Conservation (phyloP, 192 early-diverging fungal genomes). For the Kickxella alabastrina region DNA sequence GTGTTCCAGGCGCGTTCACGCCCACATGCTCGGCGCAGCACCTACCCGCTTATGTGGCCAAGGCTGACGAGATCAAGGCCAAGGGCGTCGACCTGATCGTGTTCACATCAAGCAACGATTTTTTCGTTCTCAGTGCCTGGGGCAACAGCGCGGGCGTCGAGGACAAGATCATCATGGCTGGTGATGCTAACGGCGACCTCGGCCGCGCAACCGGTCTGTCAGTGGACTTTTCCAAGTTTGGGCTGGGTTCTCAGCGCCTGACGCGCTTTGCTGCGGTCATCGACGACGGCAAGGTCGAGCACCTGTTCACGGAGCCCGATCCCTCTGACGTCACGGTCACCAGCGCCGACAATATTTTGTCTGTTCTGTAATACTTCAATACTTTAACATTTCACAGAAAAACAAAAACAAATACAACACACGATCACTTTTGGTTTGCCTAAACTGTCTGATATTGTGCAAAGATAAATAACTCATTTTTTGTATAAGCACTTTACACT, state of each 20-base stretch:
- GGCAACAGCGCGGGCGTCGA: slow-evolving; percentile 35
- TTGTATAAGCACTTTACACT: too few species aligned
- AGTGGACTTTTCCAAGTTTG: slow-evolving; percentile 56
- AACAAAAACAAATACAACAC: too few species aligned
- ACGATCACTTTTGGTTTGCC: too few species aligned
- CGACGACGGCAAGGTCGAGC: slow-evolving; percentile 64
- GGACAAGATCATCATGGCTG: slow-evolving; percentile 57
- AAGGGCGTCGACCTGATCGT: slow-evolving; percentile 46
- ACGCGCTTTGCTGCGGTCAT: slow-evolving; percentile 67
- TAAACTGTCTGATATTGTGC: too few species aligned
- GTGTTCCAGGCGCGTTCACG: slow-evolving; percentile 37
- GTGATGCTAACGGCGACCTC: slow-evolving; percentile 70
- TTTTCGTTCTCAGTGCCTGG: slow-evolving; percentile 57
- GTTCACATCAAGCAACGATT: slow-evolving; percentile 46
- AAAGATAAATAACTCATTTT: not conserved
- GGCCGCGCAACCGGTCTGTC: slow-evolving; percentile 62
- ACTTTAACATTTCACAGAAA: too few species aligned
- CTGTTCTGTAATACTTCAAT: slow-evolving; percentile 45
- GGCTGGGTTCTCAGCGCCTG: slow-evolving; percentile 61
- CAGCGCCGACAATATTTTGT: slow-evolving; percentile 54
- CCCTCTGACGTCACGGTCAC: slow-evolving; percentile 53
- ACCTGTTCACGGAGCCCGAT: slow-evolving; percentile 60
- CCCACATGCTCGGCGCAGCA: slow-evolving; percentile 42
- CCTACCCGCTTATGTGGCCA: slow-evolving; percentile 25
- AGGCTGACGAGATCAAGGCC: slow-evolving; percentile 26